Base-by-base conservation (phyloP, 768 basidiomycete genomes). In the Leccinum incarnatum region DNA sequence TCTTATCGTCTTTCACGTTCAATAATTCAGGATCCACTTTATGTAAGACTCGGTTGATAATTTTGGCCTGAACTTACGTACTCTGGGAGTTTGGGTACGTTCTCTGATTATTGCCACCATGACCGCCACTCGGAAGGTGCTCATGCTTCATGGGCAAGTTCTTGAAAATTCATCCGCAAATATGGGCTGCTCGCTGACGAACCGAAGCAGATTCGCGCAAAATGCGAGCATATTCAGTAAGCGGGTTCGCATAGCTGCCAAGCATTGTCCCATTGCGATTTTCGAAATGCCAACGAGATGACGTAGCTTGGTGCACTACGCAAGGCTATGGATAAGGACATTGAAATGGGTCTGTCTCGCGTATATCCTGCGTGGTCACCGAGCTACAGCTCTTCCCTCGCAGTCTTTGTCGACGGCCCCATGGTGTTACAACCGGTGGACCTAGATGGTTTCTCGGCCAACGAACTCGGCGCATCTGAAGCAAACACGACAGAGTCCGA, bases 401-500 rank as follows among this genome's bases (percentile, higher is more conserved):
- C 61, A 92, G 91, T 92, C 4, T 91, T 91, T 68, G 66, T 89
- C 32, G 87, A 92, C 61, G 91, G 80, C 0, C 89, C 89, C 2
- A 78, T 83, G 49, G 75, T 89, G 45, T 76, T 93, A 10, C 77
- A 81, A 30, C 89, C 89, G 1, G 84, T 76, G 11, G 91, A 93
- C 62, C 69, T 89, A 14, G 74, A 74, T 40, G 64, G 69, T 4
- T 30, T 56, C n/a, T 58, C 65, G 29, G 57, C 72, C 4, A 60
- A 64, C 23, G 66, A 67, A 5, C 60, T 80, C 12, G 81, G 78
- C 23, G 77, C 78, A n/a, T 62, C 71, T 5, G 81, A 78, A 54
- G 69, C 62, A 15, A 61, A 67, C 10, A 49, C 65, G 14, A 64
- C 69, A 17, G 57, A 64, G 27, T 73, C 75, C 17, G 84, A 88